Evolutionary conservation across 2,329 filamentous ascomycete species (phyloP).

Genomic region (Pseudogymnoascus sp.): DNA sequence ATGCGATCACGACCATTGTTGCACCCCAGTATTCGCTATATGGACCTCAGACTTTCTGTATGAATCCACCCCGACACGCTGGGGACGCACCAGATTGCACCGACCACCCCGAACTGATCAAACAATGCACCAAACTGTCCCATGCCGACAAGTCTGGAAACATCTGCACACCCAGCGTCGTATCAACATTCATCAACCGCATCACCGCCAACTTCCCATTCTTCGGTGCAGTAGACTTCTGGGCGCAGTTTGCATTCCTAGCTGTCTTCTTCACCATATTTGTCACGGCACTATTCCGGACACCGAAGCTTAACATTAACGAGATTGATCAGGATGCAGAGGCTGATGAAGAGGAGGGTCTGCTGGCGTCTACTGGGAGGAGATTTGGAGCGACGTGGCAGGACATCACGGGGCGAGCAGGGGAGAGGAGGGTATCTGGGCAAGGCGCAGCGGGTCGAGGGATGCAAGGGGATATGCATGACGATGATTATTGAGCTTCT

Average conservation of each 20-base stretch:
- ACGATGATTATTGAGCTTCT: constrained; percentile 4
- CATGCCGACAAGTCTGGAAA: constrained; percentile 62
- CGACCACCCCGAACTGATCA: constrained; percentile 61
- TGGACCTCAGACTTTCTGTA: constrained; percentile 90
- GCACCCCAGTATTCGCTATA: constrained; percentile 93
- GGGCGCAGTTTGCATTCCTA: constrained; percentile 90
- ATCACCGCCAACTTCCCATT: constrained; percentile 92
- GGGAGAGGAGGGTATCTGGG: neutral
- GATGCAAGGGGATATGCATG: neutral
- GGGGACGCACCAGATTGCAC: constrained; percentile 69
- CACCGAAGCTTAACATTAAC: constrained; percentile 66
- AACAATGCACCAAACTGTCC: constrained; percentile 71
- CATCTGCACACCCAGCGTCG: constrained; percentile 84
- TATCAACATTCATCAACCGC: constrained; percentile 87
- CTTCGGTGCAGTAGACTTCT: constrained; percentile 88
- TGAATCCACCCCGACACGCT: constrained; percentile 53
- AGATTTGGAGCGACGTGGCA: constrained; percentile 83
- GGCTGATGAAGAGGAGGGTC: constrained; percentile 85
- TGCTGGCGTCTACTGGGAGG: constrained; percentile 74
- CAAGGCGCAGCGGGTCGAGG: constrained; percentile 3
- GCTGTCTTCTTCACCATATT: constrained; percentile 77
- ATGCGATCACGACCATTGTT: constrained; percentile 85
- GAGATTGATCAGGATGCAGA: constrained; percentile 84
- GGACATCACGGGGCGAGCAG: constrained; percentile 58
- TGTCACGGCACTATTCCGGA: constrained; percentile 67